Percentiles rank a stretch among this genome's conserved stretches.
These are phyloP conservation scores for Calocybe indica DNA, from an alignment of 768 basidiomycete species.

Conservation along the genomic window DNA sequence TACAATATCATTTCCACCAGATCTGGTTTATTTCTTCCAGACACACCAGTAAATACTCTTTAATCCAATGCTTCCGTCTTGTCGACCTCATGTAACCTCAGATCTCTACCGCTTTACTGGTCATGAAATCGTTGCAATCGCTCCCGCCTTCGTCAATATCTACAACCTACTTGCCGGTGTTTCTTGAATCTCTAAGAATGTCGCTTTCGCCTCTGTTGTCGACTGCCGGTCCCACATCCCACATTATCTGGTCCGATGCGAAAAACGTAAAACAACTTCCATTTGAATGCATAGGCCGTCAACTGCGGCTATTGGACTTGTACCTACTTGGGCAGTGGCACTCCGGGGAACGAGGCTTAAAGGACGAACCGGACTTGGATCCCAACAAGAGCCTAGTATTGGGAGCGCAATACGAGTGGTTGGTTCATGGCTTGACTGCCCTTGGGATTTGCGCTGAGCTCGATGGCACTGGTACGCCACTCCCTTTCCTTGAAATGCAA, in stretches of 20 bases:
- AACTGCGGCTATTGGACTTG: conserved; percentile 55
- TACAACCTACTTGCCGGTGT: conserved; percentile 23
- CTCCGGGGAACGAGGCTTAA: conserved; percentile 3
- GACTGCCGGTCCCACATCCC: conserved; percentile 22
- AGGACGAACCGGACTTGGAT: conserved; percentile 11
- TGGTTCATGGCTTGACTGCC: conserved; percentile 42
- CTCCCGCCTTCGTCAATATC: conserved; percentile 41
- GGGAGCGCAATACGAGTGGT: conserved; percentile 33
- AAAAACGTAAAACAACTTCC: conserved; percentile 12
- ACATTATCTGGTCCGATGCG: conserved; percentile 22
- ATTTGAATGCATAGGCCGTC: conserved; percentile 44
- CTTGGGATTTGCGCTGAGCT: conserved; percentile 48
- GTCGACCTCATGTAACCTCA: conserved; percentile 10
- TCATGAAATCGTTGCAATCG: conserved; percentile 41
- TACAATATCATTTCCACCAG: conserved; percentile 27
- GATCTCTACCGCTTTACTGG: conserved; percentile 51
- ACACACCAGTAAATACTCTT: conserved; percentile 23
- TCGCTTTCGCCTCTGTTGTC: conserved; percentile 31
- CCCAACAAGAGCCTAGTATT: conserved; percentile 5
- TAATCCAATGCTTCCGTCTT: not conserved
- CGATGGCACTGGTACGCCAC: conserved; percentile 13
- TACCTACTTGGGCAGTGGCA: conserved; percentile 59
- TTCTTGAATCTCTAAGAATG: conserved; percentile 24
- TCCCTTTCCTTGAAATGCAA: not conserved
- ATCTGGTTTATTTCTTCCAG: conserved; percentile 27